Evolutionary conservation across 306 rosid species (phyloP).

Genomic region (Medicago lupulina): DNA sequence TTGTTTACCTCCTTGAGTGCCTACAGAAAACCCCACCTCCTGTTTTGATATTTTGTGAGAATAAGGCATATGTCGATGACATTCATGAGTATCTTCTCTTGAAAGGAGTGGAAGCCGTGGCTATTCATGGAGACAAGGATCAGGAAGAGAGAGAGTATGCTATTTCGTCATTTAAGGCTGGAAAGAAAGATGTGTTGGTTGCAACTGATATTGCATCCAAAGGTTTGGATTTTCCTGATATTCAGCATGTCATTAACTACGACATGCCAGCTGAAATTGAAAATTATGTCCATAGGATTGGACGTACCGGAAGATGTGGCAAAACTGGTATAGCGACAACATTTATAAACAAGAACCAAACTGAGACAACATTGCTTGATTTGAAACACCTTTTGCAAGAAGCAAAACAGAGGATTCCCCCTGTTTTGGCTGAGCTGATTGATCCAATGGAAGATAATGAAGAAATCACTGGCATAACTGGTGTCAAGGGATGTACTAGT

Average conservation of each 20-base stretch:
- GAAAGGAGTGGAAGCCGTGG: slow-evolving; percentile 98
- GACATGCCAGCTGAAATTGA: slow-evolving; percentile 98
- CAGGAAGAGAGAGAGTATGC: slow-evolving; percentile 95
- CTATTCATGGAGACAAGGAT: slow-evolving; percentile 95
- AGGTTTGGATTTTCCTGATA: slow-evolving; percentile 96
- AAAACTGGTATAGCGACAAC: slow-evolving; percentile 95
- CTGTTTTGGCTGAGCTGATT: slow-evolving; percentile 82
- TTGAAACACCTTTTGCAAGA: slow-evolving; percentile 94
- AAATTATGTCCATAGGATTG: slow-evolving; percentile 96
- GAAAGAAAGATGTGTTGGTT: slow-evolving; percentile 91
- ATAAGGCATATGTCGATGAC: slow-evolving; percentile 92
- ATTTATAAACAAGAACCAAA: slow-evolving; percentile 92
- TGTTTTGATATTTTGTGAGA: slow-evolving; percentile 84
- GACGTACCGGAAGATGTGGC: slow-evolving; percentile 94
- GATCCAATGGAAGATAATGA: slow-evolving; percentile 92
- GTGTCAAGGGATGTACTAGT: slow-evolving; percentile 87
- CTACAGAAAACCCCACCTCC: slow-evolving; percentile 93
- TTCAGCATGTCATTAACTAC: slow-evolving; percentile 91
- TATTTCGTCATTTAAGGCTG: slow-evolving; percentile 75
- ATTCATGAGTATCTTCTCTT: slow-evolving; percentile 91
- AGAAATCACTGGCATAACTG: slow-evolving; percentile 72
- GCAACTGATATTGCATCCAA: slow-evolving; percentile 97
- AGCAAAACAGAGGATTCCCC: slow-evolving; percentile 97
- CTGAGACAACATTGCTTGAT: slow-evolving; percentile 92
- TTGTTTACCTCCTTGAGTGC: slow-evolving; percentile 89